Evolutionary conservation across 2,329 filamentous ascomycete species (phyloP), one percentile per base, ranked within the genome.

Genomic region (Seiridium unicorne): DNA sequence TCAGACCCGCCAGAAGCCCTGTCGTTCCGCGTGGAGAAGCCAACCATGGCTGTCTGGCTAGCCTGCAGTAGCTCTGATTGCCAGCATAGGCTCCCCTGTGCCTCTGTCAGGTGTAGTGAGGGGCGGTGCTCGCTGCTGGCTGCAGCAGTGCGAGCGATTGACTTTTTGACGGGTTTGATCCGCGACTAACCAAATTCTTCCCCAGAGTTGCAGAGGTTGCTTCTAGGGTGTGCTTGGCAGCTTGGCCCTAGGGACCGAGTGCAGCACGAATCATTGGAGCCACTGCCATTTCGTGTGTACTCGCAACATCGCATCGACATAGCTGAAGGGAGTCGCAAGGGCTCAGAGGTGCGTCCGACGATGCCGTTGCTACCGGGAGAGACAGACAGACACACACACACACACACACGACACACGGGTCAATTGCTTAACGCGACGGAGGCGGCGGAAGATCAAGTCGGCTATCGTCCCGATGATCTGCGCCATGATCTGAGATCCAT

Each of bases 381-480:
- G 18, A 26, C 18, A 26, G 18, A 26, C 18, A 26, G 1, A 26
- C 18, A 26, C 18, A 26, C 18, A 26, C 18, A 26, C 18, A 26
- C 18, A 26, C 18, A 26, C 18, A 26, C 18, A 26, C 18, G 18
- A 26, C 18, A 26, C 18, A 26, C 18, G 18, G 18, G 18, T 26
- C 18, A 26, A 26, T 26, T 26, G 18, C 18, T 26, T 2, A 26
- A 26, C 18, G 18, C 18, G 18, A 26, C 18, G 18, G 18, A 26
- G 18, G 18, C 18, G 18, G 18, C 18, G 18, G 18, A 26, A 26
- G 18, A 26, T 26, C 18, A 26, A 26, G 18, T 53, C 31, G 49
- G 49, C 49, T 53, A n/a, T 53, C 49, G 49, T 38, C 49, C 49
- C 31, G 49, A 53, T 35, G 49, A 53, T 53, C 49, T 36, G 32